phyloP scores from a whole-genome alignment of 352 stramenopile species.

The Stephanocyclus meneghinianus region DNA sequence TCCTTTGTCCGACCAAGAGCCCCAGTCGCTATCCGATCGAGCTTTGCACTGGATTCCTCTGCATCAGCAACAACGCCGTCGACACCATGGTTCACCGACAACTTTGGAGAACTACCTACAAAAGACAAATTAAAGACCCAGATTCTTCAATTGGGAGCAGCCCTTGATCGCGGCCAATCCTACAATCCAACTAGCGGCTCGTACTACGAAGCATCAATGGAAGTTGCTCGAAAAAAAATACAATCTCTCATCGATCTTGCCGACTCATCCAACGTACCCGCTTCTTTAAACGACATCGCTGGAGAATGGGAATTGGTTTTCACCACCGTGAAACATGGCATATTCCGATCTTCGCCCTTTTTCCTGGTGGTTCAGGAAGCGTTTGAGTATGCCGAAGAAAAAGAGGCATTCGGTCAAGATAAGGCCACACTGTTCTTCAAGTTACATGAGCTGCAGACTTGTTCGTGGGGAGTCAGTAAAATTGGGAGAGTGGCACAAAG shows the following conservation, averaged over 20 bases:
- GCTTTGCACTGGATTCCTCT: background rate
- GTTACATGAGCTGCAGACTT: conserved; percentile 86
- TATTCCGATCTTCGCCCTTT: conserved; percentile 82
- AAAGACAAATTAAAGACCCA: conserved; percentile 72
- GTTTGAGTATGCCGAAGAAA: conserved; percentile 74
- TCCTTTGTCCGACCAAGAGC: background rate
- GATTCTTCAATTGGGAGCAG: conserved; percentile 77
- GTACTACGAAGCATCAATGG: conserved; percentile 80
- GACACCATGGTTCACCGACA: conserved; percentile 49
- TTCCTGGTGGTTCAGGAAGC: conserved; percentile 80
- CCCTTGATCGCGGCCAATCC: conserved; percentile 79
- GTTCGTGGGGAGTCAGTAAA: conserved; percentile 82
- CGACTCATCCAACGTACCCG: conserved; percentile 50
- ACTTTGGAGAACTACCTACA: conserved; percentile 9
- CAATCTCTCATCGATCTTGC: conserved; percentile 54
- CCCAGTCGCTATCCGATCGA: background rate
- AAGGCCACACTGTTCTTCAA: conserved; percentile 87
- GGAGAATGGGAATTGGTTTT: conserved; percentile 83
- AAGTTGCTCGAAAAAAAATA: conserved; percentile 64
- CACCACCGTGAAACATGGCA: conserved; percentile 81
- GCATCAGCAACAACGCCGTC: background rate
- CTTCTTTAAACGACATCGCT: conserved; percentile 62
- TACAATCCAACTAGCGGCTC: conserved; percentile 82
- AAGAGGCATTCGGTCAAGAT: conserved; percentile 60
- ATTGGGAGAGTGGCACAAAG: conserved; percentile 83